Evolutionary conservation across 805 yeast genomes (phyloP).

Genomic region (Schizosaccharomyces japonicus): DNA sequence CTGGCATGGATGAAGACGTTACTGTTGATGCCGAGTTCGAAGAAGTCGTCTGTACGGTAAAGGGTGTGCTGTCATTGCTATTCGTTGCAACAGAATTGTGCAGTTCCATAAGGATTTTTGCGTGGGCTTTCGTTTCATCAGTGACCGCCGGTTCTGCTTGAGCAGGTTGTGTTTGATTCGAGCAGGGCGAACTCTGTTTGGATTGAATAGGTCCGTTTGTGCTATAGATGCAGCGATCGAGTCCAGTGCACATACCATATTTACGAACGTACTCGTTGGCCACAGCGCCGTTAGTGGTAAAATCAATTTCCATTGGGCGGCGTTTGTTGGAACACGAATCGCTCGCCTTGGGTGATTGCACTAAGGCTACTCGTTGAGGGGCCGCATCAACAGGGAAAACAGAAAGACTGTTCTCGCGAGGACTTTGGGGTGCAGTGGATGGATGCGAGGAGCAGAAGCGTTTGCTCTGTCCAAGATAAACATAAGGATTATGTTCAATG

Average conservation of each 20-base stretch:
- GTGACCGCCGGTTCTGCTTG: too few relatives aligned
- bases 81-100: background rate
- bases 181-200: background rate
- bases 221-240: background rate
- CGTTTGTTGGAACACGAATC: background rate
- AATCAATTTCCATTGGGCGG: background rate
- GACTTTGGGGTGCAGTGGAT: too few relatives aligned
- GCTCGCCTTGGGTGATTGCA: too few relatives aligned
- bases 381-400: too few relatives aligned
- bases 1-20: too few relatives aligned
- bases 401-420: too few relatives aligned
- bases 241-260: background rate
- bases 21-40: too few relatives aligned
- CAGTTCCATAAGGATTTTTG: background rate
- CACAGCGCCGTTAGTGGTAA: background rate
- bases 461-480: background rate
- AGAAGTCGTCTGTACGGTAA: too few relatives aligned
- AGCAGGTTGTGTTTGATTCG: background rate
- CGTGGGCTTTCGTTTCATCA: background rate
- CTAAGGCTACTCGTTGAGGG: too few relatives aligned
- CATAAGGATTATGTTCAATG: conserved; percentile 1
- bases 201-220: too few relatives aligned
- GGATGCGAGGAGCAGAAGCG: too few relatives aligned
- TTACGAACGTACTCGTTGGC: background rate
- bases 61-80: too few relatives aligned